Percentiles rank a stretch among this genome's conserved stretches.
Conservation (phyloP, 352 stramenopile species). For the Pythium monospermum region DNA sequence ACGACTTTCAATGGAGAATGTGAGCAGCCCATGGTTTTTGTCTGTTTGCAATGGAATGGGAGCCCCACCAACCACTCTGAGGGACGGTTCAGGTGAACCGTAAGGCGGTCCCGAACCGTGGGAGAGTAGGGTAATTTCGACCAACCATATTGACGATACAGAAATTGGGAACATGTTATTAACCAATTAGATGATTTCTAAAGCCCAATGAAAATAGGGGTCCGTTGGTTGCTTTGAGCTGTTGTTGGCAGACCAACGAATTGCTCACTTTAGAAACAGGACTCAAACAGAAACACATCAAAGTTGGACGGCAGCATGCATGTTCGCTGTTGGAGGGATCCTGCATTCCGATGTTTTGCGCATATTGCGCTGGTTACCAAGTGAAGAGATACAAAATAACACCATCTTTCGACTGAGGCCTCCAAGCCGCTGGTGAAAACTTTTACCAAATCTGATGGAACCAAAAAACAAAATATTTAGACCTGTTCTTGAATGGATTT, state of each 20-base stretch:
- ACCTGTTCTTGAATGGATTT: neutral
- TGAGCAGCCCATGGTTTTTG: neutral
- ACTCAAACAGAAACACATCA: no score
- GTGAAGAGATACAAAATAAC: constrained; percentile 35
- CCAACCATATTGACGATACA: no score
- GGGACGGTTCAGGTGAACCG: constrained; percentile 9
- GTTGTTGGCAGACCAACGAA: no score
- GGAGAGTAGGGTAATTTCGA: constrained; percentile 1
- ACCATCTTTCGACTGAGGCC: constrained; percentile 43
- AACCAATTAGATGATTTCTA: no score
- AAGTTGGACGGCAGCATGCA: neutral
- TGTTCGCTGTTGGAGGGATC: neutral
- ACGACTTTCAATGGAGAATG: constrained; percentile 83
- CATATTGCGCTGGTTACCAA: constrained; percentile 15
- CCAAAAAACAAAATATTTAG: constrained; percentile 5
- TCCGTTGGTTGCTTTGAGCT: no score
- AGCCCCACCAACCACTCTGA: constrained; percentile 23
- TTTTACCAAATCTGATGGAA: constrained; percentile 33
- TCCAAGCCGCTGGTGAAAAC: constrained; percentile 33
- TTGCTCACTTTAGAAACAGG: no score
- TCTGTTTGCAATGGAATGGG: neutral
- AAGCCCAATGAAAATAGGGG: no score
- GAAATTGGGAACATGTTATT: no score
- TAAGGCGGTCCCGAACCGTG: constrained; percentile 4
- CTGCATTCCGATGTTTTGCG: neutral